Evolutionary conservation across 2,329 filamentous ascomycete species (phyloP), one percentile per base, ranked within the genome.

Genomic region (Claviceps cyperi): DNA sequence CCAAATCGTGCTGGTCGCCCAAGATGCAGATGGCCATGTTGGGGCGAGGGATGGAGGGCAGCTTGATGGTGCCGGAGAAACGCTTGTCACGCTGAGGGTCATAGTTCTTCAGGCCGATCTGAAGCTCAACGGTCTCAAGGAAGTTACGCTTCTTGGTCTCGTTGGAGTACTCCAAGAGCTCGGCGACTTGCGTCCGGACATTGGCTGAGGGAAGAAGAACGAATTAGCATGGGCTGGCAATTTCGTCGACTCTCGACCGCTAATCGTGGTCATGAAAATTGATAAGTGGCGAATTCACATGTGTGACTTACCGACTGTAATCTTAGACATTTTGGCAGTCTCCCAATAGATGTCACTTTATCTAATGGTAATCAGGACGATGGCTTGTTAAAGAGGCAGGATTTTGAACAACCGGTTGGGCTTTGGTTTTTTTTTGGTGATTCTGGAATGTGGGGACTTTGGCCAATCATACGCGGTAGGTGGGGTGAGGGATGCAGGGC

Each of bases 41-140:
- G 69, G 88, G 92, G 69, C 88, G 89, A 64, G 90, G 92, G 63
- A 97, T 79, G 66, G 81, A 78, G 61, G 91, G 90, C 66, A 97
- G 86, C 77, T 85, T 89, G 80, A 98, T 86, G 73, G 92, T 97
- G 74, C 92, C 92, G 52, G 87, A 94, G 91, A 98, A 98, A 95
- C 91, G 91, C 91, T 98, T 98, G 80, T 98, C 92, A 88, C 92
- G 91, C 84, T 97, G 79, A 69, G 92, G 91, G 72, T 98, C 86
- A 78, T 95, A 95, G 84, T 94, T 94, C 86, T 94, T 94, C 70
- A 94, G 83, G 72, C 87, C 87, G 78, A 94, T 92, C 73, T 88
- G 81, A 62, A 86, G 84, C 73, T 89, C 84, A 71, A 95, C 87
- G 69, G 86, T 91, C 79, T 92, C 88, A 70, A 94, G 80, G 78